phyloP scores from a whole-genome alignment of 164 flowering plant species.

The Chloranthus sessilifolius region DNA sequence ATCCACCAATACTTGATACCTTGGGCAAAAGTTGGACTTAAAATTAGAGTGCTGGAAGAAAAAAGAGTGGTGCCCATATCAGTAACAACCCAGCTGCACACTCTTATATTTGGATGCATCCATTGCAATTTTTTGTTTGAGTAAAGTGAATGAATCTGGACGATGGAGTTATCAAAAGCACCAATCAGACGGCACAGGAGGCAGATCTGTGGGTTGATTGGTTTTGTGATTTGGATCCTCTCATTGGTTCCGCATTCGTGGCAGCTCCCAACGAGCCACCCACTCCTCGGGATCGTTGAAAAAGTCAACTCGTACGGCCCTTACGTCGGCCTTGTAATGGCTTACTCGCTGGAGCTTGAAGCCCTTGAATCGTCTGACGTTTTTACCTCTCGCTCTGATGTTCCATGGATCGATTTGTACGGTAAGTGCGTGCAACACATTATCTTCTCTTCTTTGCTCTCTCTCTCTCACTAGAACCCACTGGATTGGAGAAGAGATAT shows the following conservation, averaged over 20 bases:
- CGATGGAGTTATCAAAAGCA: too few relatives aligned
- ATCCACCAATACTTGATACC: too few relatives aligned
- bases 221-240: too few relatives aligned
- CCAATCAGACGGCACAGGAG: too few relatives aligned
- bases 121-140: too few relatives aligned
- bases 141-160: too few relatives aligned
- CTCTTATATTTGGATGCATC: too few relatives aligned
- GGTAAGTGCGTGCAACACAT: constrained; percentile 17
- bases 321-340: constrained; percentile 49
- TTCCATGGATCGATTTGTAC: constrained; percentile 38
- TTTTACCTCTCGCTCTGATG: constrained; percentile 14
- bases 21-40: too few relatives aligned
- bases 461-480: background rate
- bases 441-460: constrained; percentile 7
- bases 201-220: too few relatives aligned
- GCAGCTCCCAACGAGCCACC: constrained; percentile 28
- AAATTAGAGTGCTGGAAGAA: too few relatives aligned
- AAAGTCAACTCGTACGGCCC: constrained; percentile 34
- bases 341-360: constrained; percentile 30
- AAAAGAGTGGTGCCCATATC: too few relatives aligned
- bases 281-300: constrained; percentile 26
- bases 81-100: too few relatives aligned
- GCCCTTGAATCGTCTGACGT: constrained; percentile 20
- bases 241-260: constrained; percentile 7
- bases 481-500: background rate